These are phyloP conservation scores for Aureobasidium subglaciale DNA, from an alignment of 2,329 filamentous ascomycete species.

Conservation along the genomic window DNA sequence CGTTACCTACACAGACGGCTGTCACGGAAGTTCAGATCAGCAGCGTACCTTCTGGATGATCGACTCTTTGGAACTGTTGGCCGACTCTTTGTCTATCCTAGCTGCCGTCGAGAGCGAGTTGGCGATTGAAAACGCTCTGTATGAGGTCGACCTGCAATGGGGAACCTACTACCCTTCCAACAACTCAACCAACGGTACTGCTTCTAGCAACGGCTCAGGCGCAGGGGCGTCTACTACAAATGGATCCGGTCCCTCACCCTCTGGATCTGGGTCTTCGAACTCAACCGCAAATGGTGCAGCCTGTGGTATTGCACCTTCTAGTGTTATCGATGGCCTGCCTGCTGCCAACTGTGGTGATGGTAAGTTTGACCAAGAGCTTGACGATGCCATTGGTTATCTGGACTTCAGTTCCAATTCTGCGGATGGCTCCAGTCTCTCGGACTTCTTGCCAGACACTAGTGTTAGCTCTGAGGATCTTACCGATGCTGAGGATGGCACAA, in stretches of 20 bases:
- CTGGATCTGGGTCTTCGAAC: background rate
- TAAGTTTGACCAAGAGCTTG: background rate
- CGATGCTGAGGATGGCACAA: background rate
- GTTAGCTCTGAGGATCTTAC: background rate
- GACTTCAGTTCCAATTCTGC: background rate
- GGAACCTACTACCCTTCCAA: background rate
- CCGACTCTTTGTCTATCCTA: background rate
- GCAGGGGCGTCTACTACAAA: background rate
- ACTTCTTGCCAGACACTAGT: background rate
- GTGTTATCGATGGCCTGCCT: background rate
- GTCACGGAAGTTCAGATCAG: background rate
- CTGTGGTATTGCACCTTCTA: background rate
- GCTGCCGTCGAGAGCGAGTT: background rate
- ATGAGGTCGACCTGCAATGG: background rate
- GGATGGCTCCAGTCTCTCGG: background rate
- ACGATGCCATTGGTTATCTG: slow-evolving; percentile 5
- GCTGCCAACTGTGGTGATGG: slow-evolving; percentile 7
- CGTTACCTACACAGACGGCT: slow-evolving; percentile 2
- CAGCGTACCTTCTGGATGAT: slow-evolving; percentile 9
- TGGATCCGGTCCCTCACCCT: background rate
- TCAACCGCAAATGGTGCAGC: background rate
- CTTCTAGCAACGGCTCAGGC: background rate
- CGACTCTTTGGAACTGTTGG: background rate
- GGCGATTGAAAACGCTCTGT: background rate
- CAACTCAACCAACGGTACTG: background rate